Evolutionary conservation across 2,329 filamentous ascomycete genomes (phyloP), one percentile per base, ranked within the genome.

Genomic region (Cercospora sp.): DNA sequence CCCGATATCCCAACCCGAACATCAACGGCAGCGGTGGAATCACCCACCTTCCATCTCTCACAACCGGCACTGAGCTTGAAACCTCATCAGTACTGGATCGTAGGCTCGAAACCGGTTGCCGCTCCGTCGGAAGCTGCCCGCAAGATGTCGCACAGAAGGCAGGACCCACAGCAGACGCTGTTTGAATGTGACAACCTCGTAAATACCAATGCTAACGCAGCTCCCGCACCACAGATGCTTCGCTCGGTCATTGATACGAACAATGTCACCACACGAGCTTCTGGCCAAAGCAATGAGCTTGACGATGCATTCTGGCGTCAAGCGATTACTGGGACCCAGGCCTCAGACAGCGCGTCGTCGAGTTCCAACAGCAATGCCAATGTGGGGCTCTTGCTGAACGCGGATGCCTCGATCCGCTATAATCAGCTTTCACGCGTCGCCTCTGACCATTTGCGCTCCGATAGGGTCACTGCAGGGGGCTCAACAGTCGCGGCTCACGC

Each of bases 1-100:
- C 51, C 60, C 70, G 23, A 64, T 63, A n/a, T 74, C 72, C 10
- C 31, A 18, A 55, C 26, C 23, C 10, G 26, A 55, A 26, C 48
- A 55, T 55, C 23, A 26, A 30, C 73, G 36, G 58, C 57, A 16
- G 72, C 71, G 12, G 13, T 75, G 30, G 64, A 57, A 55, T 75
- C 73, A 13, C 69, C 67, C n/a, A 74, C 71, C 40, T 51, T 36
- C 33, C 72, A 71, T 40, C 30, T 58, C 33, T 68, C 67, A 16
- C 60, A 64, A 10, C 71, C 70, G 12, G 63, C 48, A 30, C 48
- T 16, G 10, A 55, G 48, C 16, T 55, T 55, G 20, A 10, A 30
- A n/a, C 10, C 23, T 16, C 26, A n/a, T 30, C 48, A 13, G 13
- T 13, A n/a, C 48, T 55, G 23, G 23, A 6, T 9, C 23, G 13